Base-by-base conservation (phyloP, 306 rosid species). In the Fragaria nilgerrensis region DNA sequence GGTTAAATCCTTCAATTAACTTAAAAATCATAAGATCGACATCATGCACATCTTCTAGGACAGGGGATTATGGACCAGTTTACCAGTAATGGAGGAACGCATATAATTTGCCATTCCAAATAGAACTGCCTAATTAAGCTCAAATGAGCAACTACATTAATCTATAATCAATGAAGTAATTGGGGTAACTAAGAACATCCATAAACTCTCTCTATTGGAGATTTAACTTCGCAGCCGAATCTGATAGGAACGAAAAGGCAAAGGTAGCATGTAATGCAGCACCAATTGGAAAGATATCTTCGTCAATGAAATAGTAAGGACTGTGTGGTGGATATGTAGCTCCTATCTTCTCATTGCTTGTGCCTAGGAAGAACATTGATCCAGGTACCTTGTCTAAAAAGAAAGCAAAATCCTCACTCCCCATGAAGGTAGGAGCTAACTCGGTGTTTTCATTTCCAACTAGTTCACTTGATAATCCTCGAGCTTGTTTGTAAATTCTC, bases 391-490 rank as follows among this genome's bases (percentile, higher is more conserved):
- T 85, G 1, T 90, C 97, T 77, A 84, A 71, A 87, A 79, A 94
- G 85, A 90, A 91, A 44, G 98, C 93, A 78, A 94, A 94, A 87
- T 94, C 98, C 82, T 94, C 98, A 82, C 98, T 94, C 23, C 91
- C 98, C 75, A 90, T 91, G 81, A 85, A 76, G 71, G 36, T 36
- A 3, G 89, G 92, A 14, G 96, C 86, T 64, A 91, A 23, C 71
- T 50, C 14, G 43, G 78, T 75, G 52, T 91, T 90, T 44, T 89
- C 90, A 73, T 89, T 85, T 64, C 98, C 98, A 9, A 94, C 89
- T 6, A 91, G 89, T 80, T 81, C 86, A 1, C 79, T 80, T 0
- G 97, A 88, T 29, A 85, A 84, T 64, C 73, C 80, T 56, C 80
- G 45, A 2, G 70, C 98, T 29, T 82, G 80, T 72, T 91, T 74